Conservation (phyloP, 208 protist genomes). For the Balamuthia mandrillaris region DNA sequence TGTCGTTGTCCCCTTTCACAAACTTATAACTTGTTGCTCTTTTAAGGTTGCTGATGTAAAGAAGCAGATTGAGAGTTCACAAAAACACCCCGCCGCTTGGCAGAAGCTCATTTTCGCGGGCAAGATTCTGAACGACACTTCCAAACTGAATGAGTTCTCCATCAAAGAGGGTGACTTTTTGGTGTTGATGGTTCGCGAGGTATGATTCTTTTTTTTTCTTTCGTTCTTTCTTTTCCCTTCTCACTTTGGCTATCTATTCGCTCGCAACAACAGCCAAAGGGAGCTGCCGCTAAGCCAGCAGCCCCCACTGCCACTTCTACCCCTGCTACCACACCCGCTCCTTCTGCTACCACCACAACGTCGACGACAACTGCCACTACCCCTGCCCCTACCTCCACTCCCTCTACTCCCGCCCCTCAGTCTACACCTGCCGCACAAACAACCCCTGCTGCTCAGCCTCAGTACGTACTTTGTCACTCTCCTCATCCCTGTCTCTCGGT, state of each 20-base stretch:
- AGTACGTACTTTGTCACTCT: constrained; percentile 20
- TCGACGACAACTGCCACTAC: constrained; percentile 22
- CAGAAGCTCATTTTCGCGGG: constrained; percentile 31
- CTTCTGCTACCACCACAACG: not conserved
- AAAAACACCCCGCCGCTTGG: not conserved
- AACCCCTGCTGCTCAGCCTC: not conserved
- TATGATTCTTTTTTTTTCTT: not conserved
- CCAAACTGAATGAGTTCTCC: not conserved
- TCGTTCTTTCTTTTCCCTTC: not conserved
- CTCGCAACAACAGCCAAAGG: constrained; percentile 5
- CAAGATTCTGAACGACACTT: constrained; percentile 12
- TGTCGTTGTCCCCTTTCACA: not conserved
- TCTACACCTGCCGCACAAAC: not conserved
- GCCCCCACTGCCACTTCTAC: constrained; percentile 25
- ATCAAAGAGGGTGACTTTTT: constrained; percentile 36
- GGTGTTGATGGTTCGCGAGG: constrained; percentile 46
- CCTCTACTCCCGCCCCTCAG: constrained; percentile 11
- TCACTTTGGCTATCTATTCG: not conserved
- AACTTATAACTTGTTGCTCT: not conserved
- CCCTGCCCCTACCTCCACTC: constrained; percentile 22
- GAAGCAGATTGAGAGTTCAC: not conserved
- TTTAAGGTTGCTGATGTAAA: constrained; percentile 6
- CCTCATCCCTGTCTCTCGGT: not conserved
- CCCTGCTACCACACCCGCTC: not conserved
- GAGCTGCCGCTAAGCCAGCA: not conserved